Base-by-base conservation (phyloP, 225 moss, liverwort and hornwort genomes). In the Anthoceros angustus region DNA sequence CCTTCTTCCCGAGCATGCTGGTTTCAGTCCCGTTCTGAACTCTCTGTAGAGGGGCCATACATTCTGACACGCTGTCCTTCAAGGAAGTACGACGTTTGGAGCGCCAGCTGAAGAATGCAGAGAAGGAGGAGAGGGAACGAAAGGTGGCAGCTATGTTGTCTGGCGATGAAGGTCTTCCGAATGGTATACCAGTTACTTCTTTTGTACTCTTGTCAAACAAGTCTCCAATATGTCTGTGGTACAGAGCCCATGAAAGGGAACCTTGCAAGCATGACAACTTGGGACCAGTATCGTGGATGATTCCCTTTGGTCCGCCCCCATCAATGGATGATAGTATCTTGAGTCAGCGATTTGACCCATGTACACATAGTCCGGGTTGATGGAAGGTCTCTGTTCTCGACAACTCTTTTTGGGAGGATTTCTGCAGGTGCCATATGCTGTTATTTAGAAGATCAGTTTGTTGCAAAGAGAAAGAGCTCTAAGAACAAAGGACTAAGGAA, bases 401-500 rank as follows among this genome's bases (percentile, higher is more conserved):
- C 23, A 18, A 55, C 7, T 23, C 23, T 18, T 11, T 55, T 55
- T 18, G 7, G n/a, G n/a, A 55, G 8, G n/a, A 55, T 55, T 15
- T 55, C n/a, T 55, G 55, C 55, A 55, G 55, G 55, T 55, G 55
- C 55, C n/a, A 20, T 15, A 55, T 55, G 55, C 55, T 23, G 23
- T 23, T 55, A 23, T 55, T 7, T 55, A 55, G 55, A 23, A 55
- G 14, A 55, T 55, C 18, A 23, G 55, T 18, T 55, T 7, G n/a
- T 55, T 18, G 23, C 55, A 55, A 55, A 55, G 23, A 55, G 14
- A 15, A 55, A 55, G 14, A 9, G 55, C 16, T 15, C n/a, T 55
- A 55, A 15, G 55, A 55, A 18, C 55, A 55, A 23, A 55, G 23
- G 23, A 55, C 16, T 55, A 55, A 15, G 6, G 55, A 55, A 55